These are phyloP conservation scores for Dunaliella salina DNA, from an alignment of 163 green algal genomes.

Conservation along the genomic window DNA sequence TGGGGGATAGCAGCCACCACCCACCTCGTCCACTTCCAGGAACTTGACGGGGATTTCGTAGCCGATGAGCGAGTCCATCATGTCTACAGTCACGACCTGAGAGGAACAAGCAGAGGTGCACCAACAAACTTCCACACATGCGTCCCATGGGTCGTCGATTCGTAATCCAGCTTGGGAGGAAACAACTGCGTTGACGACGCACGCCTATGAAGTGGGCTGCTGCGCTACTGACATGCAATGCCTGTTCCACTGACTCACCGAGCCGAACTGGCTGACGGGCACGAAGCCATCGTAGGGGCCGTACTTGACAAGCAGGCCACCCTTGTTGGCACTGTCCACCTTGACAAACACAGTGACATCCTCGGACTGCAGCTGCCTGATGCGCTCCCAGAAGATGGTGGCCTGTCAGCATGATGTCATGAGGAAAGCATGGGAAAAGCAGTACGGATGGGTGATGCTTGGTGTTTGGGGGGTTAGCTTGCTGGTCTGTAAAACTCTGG, in stretches of 20 bases:
- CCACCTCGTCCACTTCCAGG: constrained; percentile 85
- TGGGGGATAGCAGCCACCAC: no score
- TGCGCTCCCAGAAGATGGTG: constrained; percentile 53
- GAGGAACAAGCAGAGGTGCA: not conserved
- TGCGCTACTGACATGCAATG: no score
- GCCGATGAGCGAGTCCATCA: constrained; percentile 75
- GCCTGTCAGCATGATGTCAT: constrained; percentile 26
- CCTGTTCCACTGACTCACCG: constrained; percentile 21
- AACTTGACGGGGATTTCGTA: constrained; percentile 83
- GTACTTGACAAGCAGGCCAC: constrained; percentile 81
- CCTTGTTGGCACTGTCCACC: constrained; percentile 52
- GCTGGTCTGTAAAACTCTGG: no score
- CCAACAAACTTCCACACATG: no score
- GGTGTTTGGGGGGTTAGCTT: no score
- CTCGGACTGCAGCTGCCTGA: constrained; percentile 79
- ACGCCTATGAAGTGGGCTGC: no score
- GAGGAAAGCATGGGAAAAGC: no score
- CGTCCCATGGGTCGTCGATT: no score
- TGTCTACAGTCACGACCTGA: constrained; percentile 29
- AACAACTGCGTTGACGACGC: no score
- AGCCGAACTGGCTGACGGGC: constrained; percentile 77
- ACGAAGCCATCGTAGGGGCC: constrained; percentile 86
- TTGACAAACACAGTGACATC: constrained; percentile 66
- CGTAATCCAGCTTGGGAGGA: no score
- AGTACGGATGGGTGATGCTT: no score